Evolutionary conservation across 1,284 basidiomycete genomes (phyloP), one percentile per base, ranked within the genome.

Genomic region (Agroathelia rolfsii): DNA sequence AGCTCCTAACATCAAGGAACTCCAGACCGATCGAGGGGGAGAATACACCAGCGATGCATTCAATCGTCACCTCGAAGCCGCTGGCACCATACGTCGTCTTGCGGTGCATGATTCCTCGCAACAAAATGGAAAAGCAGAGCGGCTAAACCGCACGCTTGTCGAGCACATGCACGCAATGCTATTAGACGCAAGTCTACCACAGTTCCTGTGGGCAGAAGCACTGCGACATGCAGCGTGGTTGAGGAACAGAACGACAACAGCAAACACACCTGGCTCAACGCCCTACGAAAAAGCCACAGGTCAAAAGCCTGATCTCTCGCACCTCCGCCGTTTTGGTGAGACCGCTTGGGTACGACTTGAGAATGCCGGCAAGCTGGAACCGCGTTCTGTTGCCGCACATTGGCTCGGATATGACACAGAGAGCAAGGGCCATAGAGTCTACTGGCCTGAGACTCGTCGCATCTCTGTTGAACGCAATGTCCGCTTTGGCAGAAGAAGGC

Each of bases 171-270:
- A 39, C 3, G 26, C 47, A 0, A 50, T 58, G 41, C 42, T 55
- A 0, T 28, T 43, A 12, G 48, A 50, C 1, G 43, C 44, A 0
- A 36, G 39, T 14, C 39, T 56, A 0, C 39, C 46, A 0, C 44
- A 41, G n/a, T 39, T 28, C 0, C 51, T 48, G 30, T 58, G 53
- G 52, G 34, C 34, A 7, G 35, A 49, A 14, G 46, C 45, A 2
- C 42, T 49, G 36, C 13, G 15, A 6, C 40, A 37, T 20, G 40
- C 44, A 1, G 41, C 32, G 7, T 45, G 56, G 48, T 28, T 65
- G 16, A 49, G 56, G 41, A 67, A 68, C 37, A 32, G 54, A 2
- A 55, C 52, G 0, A 41, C 50, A 0, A 61, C 55, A 0, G 42
- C 46, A 4, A 45, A 48, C 2, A 44, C 59, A 1, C 37, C 48